Evolutionary conservation across 306 rosid genomes (phyloP).

Genomic region (Arachis stenosperma): DNA sequence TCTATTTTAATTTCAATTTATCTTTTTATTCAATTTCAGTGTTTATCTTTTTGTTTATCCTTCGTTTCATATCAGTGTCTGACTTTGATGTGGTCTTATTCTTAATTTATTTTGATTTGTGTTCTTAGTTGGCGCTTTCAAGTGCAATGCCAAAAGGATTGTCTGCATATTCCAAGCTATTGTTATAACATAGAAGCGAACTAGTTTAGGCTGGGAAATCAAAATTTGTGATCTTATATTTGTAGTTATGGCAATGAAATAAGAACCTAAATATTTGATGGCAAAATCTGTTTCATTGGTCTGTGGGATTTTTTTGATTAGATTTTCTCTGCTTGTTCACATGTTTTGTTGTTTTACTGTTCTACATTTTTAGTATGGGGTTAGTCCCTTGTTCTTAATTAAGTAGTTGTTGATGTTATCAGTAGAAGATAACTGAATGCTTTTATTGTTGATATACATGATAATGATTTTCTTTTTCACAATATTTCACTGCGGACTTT

Average conservation of each 20-base stretch:
- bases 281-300: constrained; percentile 3
- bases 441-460: not conserved
- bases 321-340: not conserved
- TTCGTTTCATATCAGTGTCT: not conserved
- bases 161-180: constrained; percentile 3
- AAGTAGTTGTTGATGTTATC: not conserved
- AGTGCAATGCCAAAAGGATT: not conserved
- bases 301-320: not conserved
- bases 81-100: not conserved
- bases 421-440: not conserved
- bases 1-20: no score
- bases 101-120: not conserved
- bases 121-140: constrained; percentile 3
- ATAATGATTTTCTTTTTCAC: not conserved
- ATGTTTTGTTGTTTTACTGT: not conserved
- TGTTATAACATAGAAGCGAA: not conserved
- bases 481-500: constrained; percentile 7
- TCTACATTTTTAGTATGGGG: not conserved
- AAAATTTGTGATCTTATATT: constrained; percentile 18
- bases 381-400: not conserved
- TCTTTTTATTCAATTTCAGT: no score
- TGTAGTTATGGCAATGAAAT: not conserved
- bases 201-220: constrained; percentile 15
- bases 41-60: no score
- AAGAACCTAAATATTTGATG: not conserved